Base-by-base conservation (phyloP, 345 rosid genomes). In the Eutrema japonicum region DNA sequence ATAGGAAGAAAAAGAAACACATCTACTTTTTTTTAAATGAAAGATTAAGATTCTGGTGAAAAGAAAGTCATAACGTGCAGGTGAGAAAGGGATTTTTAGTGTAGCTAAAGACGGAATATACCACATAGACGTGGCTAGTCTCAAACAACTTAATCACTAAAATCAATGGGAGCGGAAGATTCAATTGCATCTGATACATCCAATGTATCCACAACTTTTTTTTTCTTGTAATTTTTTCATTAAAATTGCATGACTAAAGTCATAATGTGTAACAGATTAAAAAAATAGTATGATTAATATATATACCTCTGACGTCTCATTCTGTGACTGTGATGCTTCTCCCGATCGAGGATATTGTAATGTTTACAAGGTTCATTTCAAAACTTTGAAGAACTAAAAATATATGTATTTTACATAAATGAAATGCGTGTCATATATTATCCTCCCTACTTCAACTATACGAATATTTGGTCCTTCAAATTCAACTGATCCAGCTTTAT, bases 51-150 rank as follows among this genome's bases (percentile, higher is more conserved):
- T 27, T 18, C 7, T 18, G 2, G 37, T n/a, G n/a, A n/a, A n/a
- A n/a, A n/a, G n/a, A n/a, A n/a, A n/a, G n/a, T n/a, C n/a, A n/a
- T n/a, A n/a, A n/a, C n/a, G 5, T 54, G 72, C 43, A 68, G 73
- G 73, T 43, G 53, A 68, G 35, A 11, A 55, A 16, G 73, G 73
- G 43, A 8, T 68, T 32, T 18, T 2, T 55, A 14, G 3, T 16
- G 36, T 68, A 68, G 13, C 30, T 2, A 18, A 11, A 68, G 38
- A 68, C 2, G 0, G 0, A 10, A n/a, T 52, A 37, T 14, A 9
- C 10, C 3, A 22, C 26, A 2, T 22, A 22, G 26, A 22, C 26
- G 2, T 22, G 26, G 26, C 2, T 22, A 22, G 26, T 22, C 26
- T 22, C 2, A 22, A 22, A 22, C 26, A 22, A 22, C 26, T 0